Evolutionary conservation across 805 yeast species (phyloP), one percentile per base, ranked within the genome.

Genomic region (Metschnikowia reukaufii): DNA sequence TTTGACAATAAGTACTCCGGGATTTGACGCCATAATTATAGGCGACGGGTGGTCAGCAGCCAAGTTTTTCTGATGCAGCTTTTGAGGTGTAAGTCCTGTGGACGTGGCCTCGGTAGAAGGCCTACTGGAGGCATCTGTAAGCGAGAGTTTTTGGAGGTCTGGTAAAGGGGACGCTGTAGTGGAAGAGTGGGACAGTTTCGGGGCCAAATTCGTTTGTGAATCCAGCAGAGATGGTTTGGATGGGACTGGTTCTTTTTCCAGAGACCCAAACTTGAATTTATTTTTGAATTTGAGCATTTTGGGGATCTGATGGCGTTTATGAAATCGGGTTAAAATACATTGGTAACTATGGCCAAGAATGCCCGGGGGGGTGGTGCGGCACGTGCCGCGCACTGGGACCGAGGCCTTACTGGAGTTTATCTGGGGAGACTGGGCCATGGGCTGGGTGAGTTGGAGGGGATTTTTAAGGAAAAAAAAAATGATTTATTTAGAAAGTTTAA

Each of bases 1-100:
- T 60, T 87, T 86, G 21, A 89, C 84, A 0, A 91, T 86, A 55
- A 89, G 74, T 23, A 87, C 71, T 2, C 96, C 96, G 0, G 92
- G 90, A 45, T 58, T 56, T 34, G 62, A 50, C 32, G 55, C 54
- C 48, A 55, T 40, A 20, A 54, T 46, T 17, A 54, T 44, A 19
- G 48, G 56, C 35, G 38, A 47, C 18, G 42, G 36, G 23, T 36
- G 20, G 4, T 35, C 42, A 18, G 45, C 16, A 13, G 21, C 19
- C 2, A 36, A 6, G 1, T 16, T 9, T 25, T 44, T 44, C 32
- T 13, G 39, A 15, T 33, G 20, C 40, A 27, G 44, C 35, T 39
- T 27, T 39, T 12, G 49, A 4, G 49, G 45, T 6, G 42, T 30
- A 17, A 23, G 29, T 1, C 19, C 38, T 2, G 47, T 17, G 6